Evolutionary conservation across 1,284 basidiomycete species (phyloP).

Genomic region (Hypsizygus ulmarius): DNA sequence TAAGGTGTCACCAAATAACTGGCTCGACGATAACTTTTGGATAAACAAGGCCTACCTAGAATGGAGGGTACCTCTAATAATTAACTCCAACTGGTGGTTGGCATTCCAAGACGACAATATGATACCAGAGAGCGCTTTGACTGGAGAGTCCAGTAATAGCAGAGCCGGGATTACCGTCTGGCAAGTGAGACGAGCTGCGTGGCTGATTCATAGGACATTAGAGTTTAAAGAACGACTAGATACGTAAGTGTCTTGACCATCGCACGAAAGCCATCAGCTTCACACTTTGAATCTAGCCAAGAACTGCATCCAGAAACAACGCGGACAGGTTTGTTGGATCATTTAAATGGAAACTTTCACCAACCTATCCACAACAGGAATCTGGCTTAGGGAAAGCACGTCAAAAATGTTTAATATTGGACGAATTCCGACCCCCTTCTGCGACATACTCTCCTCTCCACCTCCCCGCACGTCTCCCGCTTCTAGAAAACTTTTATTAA

Average conservation of each 20-base stretch:
- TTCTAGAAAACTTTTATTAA: constrained; percentile 65
- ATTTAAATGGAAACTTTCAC: constrained; percentile 1
- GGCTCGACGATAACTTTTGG: constrained; percentile 97
- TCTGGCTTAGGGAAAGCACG: constrained; percentile 61
- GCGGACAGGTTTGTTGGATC: constrained; percentile 42
- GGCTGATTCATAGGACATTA: constrained; percentile 75
- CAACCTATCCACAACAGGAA: constrained; percentile 35
- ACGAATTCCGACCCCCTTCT: constrained; percentile 66
- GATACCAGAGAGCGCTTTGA: constrained; percentile 47
- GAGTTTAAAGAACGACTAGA: constrained; percentile 76
- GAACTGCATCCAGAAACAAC: constrained; percentile 56
- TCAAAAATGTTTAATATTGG: constrained; percentile 74
- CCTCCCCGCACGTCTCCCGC: constrained; percentile 45
- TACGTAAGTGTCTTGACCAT: constrained; percentile 40
- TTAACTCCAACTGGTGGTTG: constrained; percentile 99
- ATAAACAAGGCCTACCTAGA: constrained; percentile 87
- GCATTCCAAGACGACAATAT: constrained; percentile 68
- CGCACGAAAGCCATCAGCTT: constrained; percentile 1
- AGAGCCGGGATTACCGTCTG: constrained; percentile 65
- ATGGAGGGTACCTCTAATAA: constrained; percentile 81
- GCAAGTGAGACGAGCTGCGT: constrained; percentile 87
- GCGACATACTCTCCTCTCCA: constrained; percentile 60
- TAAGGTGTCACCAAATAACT: constrained; percentile 83
- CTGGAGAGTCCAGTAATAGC: constrained; percentile 33
- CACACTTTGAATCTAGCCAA: constrained; percentile 37